Conservation (phyloP, 2,329 filamentous ascomycete species). For the Colletotrichum melonis region DNA sequence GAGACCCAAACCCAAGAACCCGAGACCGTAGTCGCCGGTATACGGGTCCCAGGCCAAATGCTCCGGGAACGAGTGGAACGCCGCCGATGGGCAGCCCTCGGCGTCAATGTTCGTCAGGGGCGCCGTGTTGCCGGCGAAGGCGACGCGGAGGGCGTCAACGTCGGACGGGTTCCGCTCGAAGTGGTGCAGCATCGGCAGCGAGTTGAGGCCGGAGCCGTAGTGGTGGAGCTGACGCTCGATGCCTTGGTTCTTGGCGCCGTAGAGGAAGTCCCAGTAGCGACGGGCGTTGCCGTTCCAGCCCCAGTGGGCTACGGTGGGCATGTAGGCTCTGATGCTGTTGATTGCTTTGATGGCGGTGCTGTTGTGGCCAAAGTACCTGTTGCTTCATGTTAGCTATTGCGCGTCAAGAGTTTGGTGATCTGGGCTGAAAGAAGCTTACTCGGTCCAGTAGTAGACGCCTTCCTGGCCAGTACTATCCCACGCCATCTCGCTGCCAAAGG, state of each 20-base stretch:
- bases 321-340: constrained; percentile 65
- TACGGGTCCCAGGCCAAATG: constrained; percentile 67
- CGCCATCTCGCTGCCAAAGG: constrained; percentile 70
- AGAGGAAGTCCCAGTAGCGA: constrained; percentile 66
- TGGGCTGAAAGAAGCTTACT: constrained; percentile 44
- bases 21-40: constrained; percentile 67
- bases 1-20: constrained; percentile 62
- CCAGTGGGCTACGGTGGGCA: constrained; percentile 69
- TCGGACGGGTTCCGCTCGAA: constrained; percentile 60
- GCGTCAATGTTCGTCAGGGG: constrained; percentile 66
- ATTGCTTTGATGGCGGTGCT: constrained; percentile 60
- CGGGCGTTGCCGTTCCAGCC: constrained; percentile 72
- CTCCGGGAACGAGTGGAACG: constrained; percentile 68
- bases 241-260: constrained; percentile 52
- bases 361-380: constrained; percentile 59
- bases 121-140: constrained; percentile 64
- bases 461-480: constrained; percentile 74
- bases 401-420: background rate
- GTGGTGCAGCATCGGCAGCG: constrained; percentile 62
- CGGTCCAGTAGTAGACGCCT: constrained; percentile 69
- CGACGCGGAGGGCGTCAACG: constrained; percentile 63
- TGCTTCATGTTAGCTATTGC: background rate
- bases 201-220: constrained; percentile 69
- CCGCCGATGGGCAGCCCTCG: constrained; percentile 64
- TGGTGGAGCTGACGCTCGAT: constrained; percentile 68